Conservation (phyloP, 2,329 filamentous ascomycete species). For the Bipolaris oryzae region DNA sequence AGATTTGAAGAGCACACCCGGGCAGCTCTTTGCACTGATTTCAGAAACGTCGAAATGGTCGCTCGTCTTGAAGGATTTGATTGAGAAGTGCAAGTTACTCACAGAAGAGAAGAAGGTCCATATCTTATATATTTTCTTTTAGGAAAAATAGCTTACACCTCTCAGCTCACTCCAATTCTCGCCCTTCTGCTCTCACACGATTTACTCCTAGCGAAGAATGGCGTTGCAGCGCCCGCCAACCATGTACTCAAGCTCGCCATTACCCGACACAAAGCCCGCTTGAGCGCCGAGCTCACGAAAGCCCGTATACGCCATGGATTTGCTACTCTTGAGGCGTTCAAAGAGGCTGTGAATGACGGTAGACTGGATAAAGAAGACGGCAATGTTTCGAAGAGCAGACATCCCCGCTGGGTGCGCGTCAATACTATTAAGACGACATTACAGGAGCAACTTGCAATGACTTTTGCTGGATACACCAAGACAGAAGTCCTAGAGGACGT, state of each 20-base stretch:
- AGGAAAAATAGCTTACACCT: constrained; percentile 10
- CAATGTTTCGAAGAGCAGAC: constrained; percentile 55
- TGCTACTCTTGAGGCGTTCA: constrained; percentile 70
- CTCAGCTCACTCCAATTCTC: constrained; percentile 77
- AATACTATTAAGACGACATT: constrained; percentile 78
- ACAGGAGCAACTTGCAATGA: constrained; percentile 73
- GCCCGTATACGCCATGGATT: constrained; percentile 74
- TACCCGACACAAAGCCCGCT: constrained; percentile 78
- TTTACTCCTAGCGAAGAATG: constrained; percentile 77
- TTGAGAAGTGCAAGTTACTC: constrained; percentile 79
- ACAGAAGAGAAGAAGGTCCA: constrained; percentile 81
- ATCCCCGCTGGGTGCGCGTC: constrained; percentile 91
- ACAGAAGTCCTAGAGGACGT: constrained; percentile 65
- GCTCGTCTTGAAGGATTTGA: constrained; percentile 80
- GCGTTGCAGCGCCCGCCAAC: constrained; percentile 78
- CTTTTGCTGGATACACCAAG: constrained; percentile 69
- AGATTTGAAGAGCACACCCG: constrained; percentile 74
- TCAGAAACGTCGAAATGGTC: constrained; percentile 93
- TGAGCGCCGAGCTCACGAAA: constrained; percentile 82
- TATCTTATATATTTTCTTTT: neutral
- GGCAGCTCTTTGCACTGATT: constrained; percentile 85
- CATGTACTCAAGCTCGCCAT: constrained; percentile 79
- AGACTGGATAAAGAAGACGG: constrained; percentile 36
- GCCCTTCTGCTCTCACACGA: constrained; percentile 87
- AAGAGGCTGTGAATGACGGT: constrained; percentile 60